Evolutionary conservation across 2,329 filamentous ascomycete species (phyloP).

Genomic region (Geosmithia flava): DNA sequence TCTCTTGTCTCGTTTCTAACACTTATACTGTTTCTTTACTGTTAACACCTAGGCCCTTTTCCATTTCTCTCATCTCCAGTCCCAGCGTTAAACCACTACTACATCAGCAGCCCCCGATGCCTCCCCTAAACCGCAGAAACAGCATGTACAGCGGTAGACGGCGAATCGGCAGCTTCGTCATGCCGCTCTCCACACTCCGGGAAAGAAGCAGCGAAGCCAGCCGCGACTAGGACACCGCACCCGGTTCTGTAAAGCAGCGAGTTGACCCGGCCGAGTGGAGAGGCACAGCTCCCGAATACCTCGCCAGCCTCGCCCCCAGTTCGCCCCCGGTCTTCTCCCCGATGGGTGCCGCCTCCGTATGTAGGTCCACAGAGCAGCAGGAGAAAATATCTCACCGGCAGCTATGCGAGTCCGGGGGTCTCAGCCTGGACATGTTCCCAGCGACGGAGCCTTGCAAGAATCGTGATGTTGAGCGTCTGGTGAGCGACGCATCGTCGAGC

Average conservation of each 20-base stretch:
- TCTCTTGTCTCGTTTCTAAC: too few species aligned
- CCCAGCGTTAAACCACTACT: not conserved
- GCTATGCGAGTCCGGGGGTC: not conserved
- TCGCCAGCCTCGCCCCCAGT: not conserved
- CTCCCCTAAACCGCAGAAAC: not conserved
- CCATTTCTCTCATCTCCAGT: too few species aligned
- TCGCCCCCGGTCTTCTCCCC: not conserved
- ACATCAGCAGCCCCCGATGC: not conserved
- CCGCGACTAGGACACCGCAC: not conserved
- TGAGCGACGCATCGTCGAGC: not conserved
- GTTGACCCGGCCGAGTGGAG: not conserved
- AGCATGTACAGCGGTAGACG: not conserved
- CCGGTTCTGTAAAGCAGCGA: not conserved
- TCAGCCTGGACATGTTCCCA: not conserved
- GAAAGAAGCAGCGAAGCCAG: not conserved
- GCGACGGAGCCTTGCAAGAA: not conserved
- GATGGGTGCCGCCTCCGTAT: not conserved
- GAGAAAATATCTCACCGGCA: not conserved
- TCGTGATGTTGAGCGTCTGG: not conserved
- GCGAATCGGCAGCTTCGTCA: not conserved
- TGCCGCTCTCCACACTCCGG: conserved; percentile 1
- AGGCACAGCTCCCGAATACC: not conserved
- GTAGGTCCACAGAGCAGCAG: not conserved
- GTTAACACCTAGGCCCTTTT: too few species aligned
- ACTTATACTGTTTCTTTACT: too few species aligned